Conservation (phyloP, 2,329 filamentous ascomycete genomes). For the Orbilia quercus region DNA sequence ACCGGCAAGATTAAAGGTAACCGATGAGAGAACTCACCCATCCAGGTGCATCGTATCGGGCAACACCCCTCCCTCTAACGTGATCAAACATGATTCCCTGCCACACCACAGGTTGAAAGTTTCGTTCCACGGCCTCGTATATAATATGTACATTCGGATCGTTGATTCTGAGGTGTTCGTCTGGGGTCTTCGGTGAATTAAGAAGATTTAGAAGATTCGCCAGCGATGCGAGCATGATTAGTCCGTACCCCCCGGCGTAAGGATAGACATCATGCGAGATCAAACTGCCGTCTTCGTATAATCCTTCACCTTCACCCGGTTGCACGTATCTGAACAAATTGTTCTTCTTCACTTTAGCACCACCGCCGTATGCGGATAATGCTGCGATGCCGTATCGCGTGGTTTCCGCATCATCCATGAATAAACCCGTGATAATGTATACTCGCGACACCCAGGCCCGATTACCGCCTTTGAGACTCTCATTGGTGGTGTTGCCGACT, state of each 20-base stretch:
- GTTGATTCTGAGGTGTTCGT: conserved; percentile 9
- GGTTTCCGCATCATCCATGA: conserved; percentile 22
- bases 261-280: conserved; percentile 55
- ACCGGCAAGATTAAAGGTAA: neutral
- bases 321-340: conserved; percentile 34
- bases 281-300: conserved; percentile 52
- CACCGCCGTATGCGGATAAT: conserved; percentile 19
- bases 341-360: conserved; percentile 6
- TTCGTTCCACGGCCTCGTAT: conserved; percentile 37
- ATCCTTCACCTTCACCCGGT: conserved; percentile 39
- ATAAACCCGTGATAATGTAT: conserved; percentile 23
- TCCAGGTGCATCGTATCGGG: conserved; percentile 14
- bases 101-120: conserved; percentile 47
- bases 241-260: conserved; percentile 50
- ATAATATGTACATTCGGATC: conserved; percentile 22
- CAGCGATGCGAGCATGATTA: conserved; percentile 26
- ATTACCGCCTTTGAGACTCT: conserved; percentile 37
- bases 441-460: conserved; percentile 24
- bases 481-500: conserved; percentile 19
- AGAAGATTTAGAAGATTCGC: conserved; percentile 20
- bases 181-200: conserved; percentile 27
- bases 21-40: conserved; percentile 28
- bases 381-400: conserved; percentile 22
- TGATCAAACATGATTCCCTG: conserved; percentile 45
- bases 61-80: conserved; percentile 29